Conservation (phyloP, 768 basidiomycete genomes). For the Boletus subcaerulescens region DNA sequence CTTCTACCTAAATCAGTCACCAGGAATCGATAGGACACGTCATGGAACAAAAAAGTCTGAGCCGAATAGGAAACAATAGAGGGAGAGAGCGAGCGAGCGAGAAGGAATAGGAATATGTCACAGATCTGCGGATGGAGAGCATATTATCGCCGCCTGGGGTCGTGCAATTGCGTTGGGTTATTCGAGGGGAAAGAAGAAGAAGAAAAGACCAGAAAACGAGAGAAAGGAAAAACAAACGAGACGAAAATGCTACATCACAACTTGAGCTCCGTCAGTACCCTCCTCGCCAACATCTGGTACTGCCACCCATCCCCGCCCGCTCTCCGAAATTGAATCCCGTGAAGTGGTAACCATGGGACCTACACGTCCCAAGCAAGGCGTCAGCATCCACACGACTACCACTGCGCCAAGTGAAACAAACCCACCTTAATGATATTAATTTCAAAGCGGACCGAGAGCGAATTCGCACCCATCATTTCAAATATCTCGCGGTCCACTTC, state of each 20-base stretch:
- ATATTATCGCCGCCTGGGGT: conserved; percentile 23
- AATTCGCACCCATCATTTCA: conserved; percentile 71
- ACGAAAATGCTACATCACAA: conserved; percentile 43
- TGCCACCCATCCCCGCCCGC: conserved; percentile 93
- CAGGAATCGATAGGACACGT: neutral
- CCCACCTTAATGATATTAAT: conserved; percentile 95
- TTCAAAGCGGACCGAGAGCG: conserved; percentile 90
- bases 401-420: neutral
- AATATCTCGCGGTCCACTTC: conserved; percentile 67
- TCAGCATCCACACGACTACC: neutral
- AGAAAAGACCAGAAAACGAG: neutral
- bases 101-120: conserved; percentile 16
- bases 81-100: neutral
- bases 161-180: conserved; percentile 3
- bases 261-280: conserved; percentile 86
- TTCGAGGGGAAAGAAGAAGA: neutral
- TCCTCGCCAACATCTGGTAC: conserved; percentile 91
- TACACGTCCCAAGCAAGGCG: conserved; percentile 27
- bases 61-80: neutral
- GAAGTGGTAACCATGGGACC: conserved; percentile 91
- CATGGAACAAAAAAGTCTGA: neutral
- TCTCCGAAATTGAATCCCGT: conserved; percentile 94
- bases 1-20: conserved; percentile 4
- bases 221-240: neutral
- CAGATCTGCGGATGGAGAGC: conserved; percentile 16